Evolutionary conservation across 2,329 filamentous ascomycete genomes (phyloP), one percentile per base, ranked within the genome.

Genomic region (Drechslerella stenobrocha): DNA sequence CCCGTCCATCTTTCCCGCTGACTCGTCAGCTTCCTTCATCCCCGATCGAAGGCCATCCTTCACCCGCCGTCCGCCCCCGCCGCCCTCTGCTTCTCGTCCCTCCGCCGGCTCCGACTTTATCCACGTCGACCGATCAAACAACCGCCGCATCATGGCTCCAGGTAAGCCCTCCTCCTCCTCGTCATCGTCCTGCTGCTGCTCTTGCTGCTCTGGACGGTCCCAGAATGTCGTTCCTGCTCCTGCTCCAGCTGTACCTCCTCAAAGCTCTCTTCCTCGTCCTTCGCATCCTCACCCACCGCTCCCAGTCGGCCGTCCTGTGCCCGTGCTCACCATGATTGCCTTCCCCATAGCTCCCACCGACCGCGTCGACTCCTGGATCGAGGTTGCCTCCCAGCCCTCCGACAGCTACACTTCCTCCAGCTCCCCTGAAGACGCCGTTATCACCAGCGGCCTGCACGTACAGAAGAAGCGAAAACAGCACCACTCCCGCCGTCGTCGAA

Each of bases 311-410:
- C 30, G 30, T 13, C 13, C 30, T 6, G 22, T 50, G 30, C 44
- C 13, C 32, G 20, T 11, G 58, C 58, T 60, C 63, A 56, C 34
- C 46, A 67, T 67, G 63, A 67, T 67, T 34, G 60, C 55, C 15
- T 48, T 67, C 35, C 56, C 55, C 35, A 52, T 67, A 67, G 63
- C 63, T 28, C 63, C 60, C 47, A 46, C 60, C 46, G 63, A 67
- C 35, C 63, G 63, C 50, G 63, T 59, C 30, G 93, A 97, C 79
- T 96, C 93, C 6, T 98, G 93, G 93, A 85, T 97, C 73, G 92
- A 98, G 76, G 85, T 98, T 67, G 84, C 88, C 46, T 96, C 92
- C 2, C 89, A 93, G 73, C 90, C 92, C 5, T 96, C 92, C 0
- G 72, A 73, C 47, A 72, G 70, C 60, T 67, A 70, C 32, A 71